Conservation (phyloP, 306 rosid genomes). For the Vigna nakashimae region DNA sequence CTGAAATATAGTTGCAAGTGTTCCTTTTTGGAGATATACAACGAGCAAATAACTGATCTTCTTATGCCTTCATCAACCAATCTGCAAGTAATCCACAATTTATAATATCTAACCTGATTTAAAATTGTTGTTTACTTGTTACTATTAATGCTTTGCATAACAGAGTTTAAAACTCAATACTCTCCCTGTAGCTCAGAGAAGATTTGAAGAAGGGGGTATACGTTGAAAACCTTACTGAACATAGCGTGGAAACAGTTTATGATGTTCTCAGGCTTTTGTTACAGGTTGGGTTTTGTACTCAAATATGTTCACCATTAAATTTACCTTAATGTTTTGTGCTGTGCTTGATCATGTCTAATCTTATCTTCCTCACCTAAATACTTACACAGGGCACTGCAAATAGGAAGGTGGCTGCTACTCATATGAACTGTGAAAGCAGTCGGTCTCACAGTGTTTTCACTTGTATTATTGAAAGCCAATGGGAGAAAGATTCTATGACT, state of each 20-base stretch:
- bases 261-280: conserved; percentile 88
- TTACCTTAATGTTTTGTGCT: conserved; percentile 25
- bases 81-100: conserved; percentile 73
- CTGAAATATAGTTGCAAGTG: conserved; percentile 91
- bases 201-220: conserved; percentile 97
- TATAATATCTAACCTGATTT: conserved; percentile 38
- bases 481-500: conserved; percentile 89
- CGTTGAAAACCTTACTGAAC: conserved; percentile 89
- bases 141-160: conserved; percentile 15
- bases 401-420: conserved; percentile 93
- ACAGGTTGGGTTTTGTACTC: conserved; percentile 60
- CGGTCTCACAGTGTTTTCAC: conserved; percentile 97
- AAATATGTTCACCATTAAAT: conserved; percentile 25
- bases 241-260: conserved; percentile 68
- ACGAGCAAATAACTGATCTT: conserved; percentile 96
- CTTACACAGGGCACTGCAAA: conserved; percentile 83
- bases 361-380: conserved; percentile 43
- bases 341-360: conserved; percentile 38
- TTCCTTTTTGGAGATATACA: conserved; percentile 93
- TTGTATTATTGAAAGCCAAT: conserved; percentile 87
- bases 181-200: conserved; percentile 84
- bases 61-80: conserved; percentile 90
- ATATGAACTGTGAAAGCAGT: conserved; percentile 95
- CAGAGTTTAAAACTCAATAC: conserved; percentile 18
- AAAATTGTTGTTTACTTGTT: conserved; percentile 19